Evolutionary conservation across 2,329 filamentous ascomycete species (phyloP), one percentile per base, ranked within the genome.

Genomic region (Madurella mycetomatis): DNA sequence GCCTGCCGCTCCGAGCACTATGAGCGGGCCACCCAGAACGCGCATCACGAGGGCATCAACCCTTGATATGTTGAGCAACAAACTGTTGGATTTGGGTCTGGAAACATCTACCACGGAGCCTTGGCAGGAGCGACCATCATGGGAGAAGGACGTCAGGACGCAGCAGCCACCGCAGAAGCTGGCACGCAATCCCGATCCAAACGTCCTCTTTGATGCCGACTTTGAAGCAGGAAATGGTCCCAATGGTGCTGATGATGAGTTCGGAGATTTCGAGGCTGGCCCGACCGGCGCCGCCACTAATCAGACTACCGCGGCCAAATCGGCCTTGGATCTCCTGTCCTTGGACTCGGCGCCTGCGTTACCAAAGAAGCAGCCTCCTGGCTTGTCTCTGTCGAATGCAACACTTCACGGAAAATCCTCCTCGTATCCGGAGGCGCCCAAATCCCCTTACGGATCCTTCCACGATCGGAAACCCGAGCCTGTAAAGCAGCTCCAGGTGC

Each of bases 181-280:
- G 61, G 19, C 67, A 9, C 54, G 51, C 51, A 67, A 67, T 12
- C 57, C 65, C 1, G 70, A 81, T 42, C 69, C 79, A 1, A 79
- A 83, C 59, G 78, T 89, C 3, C 71, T 89, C 2, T 89, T 89
- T 65, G 85, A 89, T 67, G 85, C 80, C 45, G 79, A 82, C 34
- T 84, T 84, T 70, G 83, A 64, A 16, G 60, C 56, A 1, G 61
- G 63, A 12, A 67, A 65, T n/a, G 62, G 63, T 5, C 59, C 60
- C 16, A 51, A 61, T 41, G 64, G 66, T 41, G 66, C 70, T 25
- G 66, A 72, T 17, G 72, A 80, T 49, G 76, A 77, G 30, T 82
- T 65, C 49, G 65, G 63, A 4, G 66, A 65, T 41, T 70, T 70
- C 51, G 67, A 69, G 41, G 60, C 64, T 0, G 66, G 56, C 1